These are phyloP conservation scores for Dioscorea alata DNA, from an alignment of 106 monocot species.

Conservation along the genomic window DNA sequence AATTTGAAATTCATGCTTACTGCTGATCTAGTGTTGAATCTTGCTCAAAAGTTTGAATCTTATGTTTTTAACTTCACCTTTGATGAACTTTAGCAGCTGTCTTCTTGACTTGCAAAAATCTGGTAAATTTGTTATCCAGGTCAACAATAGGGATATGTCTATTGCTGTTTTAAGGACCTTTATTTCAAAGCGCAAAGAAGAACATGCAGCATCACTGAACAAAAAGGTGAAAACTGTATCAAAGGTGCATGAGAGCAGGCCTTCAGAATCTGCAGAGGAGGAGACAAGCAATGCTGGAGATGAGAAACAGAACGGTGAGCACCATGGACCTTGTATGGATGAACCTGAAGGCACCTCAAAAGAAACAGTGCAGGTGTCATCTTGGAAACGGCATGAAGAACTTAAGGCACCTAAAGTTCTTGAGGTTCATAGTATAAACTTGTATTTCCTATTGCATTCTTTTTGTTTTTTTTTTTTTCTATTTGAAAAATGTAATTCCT, in stretches of 20 bases:
- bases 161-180: conserved; percentile 85
- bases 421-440: conserved; percentile 55
- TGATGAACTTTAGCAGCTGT: too few relatives aligned
- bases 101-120: not conserved
- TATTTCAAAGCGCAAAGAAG: conserved; percentile 68
- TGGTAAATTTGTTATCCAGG: conserved; percentile 28
- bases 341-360: conserved; percentile 12
- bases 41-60: too few relatives aligned
- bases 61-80: too few relatives aligned
- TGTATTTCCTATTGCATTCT: not conserved
- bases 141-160: conserved; percentile 96
- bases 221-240: conserved; percentile 38
- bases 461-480: not conserved
- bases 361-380: conserved; percentile 13
- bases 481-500: not conserved
- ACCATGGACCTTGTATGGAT: conserved; percentile 10
- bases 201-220: conserved; percentile 39
- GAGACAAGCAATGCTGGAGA: conserved; percentile 7
- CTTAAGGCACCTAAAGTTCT: conserved; percentile 65
- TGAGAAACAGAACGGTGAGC: conserved; percentile 23
- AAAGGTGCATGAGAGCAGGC: conserved; percentile 12
- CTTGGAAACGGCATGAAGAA: conserved; percentile 33
- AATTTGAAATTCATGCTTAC: too few relatives aligned
- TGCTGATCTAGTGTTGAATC: too few relatives aligned
- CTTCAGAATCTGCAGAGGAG: conserved; percentile 19